These are phyloP conservation scores for Acorus calamus DNA, from an alignment of 106 monocot genomes.

Conservation along the genomic window DNA sequence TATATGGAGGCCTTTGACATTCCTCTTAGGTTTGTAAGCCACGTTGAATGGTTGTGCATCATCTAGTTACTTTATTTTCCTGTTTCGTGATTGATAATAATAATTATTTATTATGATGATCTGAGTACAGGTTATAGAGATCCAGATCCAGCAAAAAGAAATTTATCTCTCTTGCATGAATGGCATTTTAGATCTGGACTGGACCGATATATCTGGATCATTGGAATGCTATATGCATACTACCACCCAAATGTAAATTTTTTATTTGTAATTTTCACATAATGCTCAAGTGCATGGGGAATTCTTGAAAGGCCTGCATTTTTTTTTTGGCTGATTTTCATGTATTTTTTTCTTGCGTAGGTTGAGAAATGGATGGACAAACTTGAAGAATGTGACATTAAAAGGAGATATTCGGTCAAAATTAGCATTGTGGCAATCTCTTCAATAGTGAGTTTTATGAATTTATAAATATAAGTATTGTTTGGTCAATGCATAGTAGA, in stretches of 20 bases:
- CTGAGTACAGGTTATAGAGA: constrained; percentile 24
- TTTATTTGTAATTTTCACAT: neutral
- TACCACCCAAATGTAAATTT: constrained; percentile 41
- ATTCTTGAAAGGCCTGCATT: neutral
- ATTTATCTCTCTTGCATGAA: constrained; percentile 35
- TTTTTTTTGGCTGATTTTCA: neutral
- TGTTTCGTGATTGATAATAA: neutral
- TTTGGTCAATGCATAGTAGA: too few species aligned
- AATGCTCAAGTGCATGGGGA: neutral
- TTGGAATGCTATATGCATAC: constrained; percentile 53
- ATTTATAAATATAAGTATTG: too few species aligned
- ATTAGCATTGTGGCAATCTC: constrained; percentile 16
- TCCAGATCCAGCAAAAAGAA: constrained; percentile 24
- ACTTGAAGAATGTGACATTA: constrained; percentile 33
- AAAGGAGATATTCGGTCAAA: constrained; percentile 26
- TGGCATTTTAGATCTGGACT: constrained; percentile 53
- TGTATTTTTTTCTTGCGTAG: neutral
- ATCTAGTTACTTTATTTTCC: neutral
- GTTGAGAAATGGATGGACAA: constrained; percentile 54
- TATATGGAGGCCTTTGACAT: constrained; percentile 31
- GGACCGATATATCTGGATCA: constrained; percentile 50
- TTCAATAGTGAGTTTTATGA: constrained; percentile 12
- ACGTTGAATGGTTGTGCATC: neutral
- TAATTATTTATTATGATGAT: neutral
- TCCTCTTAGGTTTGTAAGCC: constrained; percentile 24